Conservation (phyloP, 768 basidiomycete species). For the Kondoa subrosea region DNA sequence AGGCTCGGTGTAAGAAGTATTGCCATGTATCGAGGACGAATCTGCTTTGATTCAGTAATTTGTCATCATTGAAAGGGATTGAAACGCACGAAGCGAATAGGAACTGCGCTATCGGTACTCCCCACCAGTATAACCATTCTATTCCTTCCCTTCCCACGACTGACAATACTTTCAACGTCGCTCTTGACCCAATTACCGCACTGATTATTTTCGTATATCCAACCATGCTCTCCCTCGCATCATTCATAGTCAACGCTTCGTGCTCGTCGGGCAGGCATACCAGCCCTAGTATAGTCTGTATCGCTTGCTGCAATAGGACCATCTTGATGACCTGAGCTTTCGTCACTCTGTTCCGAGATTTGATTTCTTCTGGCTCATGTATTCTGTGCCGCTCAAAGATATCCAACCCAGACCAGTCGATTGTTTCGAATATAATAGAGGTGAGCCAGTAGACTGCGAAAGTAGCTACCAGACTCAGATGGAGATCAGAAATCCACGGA, state of each 20-base stretch:
- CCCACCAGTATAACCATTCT: conserved; percentile 70
- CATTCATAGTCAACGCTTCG: conserved; percentile 29
- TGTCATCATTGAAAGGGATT: background rate
- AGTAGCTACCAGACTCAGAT: conserved; percentile 56
- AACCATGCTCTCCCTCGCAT: conserved; percentile 8
- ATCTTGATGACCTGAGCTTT: conserved; percentile 54
- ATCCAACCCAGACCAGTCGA: conserved; percentile 52
- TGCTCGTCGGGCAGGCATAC: conserved; percentile 45
- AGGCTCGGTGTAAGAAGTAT: conserved; percentile 80
- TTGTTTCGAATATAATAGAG: conserved; percentile 59
- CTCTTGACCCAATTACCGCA: background rate
- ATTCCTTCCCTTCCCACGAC: conserved; percentile 18
- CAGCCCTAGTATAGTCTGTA: conserved; percentile 64
- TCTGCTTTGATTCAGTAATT: conserved; percentile 31
- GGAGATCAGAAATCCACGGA: conserved; percentile 48
- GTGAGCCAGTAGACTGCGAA: conserved; percentile 67
- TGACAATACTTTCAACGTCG: conserved; percentile 8
- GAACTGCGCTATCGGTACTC: conserved; percentile 55
- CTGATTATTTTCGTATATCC: background rate
- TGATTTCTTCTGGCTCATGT: conserved; percentile 69
- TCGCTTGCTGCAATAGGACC: conserved; percentile 65
- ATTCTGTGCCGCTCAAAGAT: conserved; percentile 71
- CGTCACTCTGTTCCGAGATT: conserved; percentile 55
- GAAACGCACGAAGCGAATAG: conserved; percentile 63
- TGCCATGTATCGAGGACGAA: conserved; percentile 96